A percentile compares a stretch with the other conserved stretches of the same genome.
Conservation (phyloP, 2,329 filamentous ascomycete species). For the Elsinoe fawcettii region DNA sequence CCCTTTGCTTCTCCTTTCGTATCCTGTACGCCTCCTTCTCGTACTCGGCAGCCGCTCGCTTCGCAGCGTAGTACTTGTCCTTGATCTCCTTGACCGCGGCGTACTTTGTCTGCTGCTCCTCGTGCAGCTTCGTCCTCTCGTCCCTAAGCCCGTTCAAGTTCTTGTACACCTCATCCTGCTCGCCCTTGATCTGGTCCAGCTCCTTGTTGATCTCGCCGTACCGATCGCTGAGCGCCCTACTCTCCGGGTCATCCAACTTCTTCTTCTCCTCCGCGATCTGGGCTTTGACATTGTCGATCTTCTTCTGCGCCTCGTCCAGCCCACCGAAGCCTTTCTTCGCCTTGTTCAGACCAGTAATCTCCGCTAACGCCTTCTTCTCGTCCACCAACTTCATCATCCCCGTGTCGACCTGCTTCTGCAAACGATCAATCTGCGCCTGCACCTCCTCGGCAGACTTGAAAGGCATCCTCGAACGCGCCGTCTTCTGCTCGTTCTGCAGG, state of each 20-base stretch:
- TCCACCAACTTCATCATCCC: constrained; percentile 94
- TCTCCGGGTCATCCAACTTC: constrained; percentile 81
- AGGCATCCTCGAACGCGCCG: constrained; percentile 66
- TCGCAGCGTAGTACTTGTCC: constrained; percentile 75
- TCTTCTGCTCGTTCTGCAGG: constrained; percentile 80
- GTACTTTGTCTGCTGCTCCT: constrained; percentile 81
- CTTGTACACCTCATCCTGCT: constrained; percentile 88
- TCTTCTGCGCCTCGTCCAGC: constrained; percentile 78
- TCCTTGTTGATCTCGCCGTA: constrained; percentile 82
- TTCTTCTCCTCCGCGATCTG: constrained; percentile 88
- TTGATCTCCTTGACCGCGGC: constrained; percentile 75
- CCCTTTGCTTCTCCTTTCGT: constrained; percentile 67
- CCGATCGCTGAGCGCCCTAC: constrained; percentile 76
- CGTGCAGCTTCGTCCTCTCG: constrained; percentile 74
- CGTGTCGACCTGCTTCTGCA: constrained; percentile 79
- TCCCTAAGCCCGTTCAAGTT: constrained; percentile 76
- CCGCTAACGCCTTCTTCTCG: constrained; percentile 84
- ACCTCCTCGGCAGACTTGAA: constrained; percentile 87
- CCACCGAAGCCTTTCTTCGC: constrained; percentile 82
- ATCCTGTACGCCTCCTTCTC: constrained; percentile 76
- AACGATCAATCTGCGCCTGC: constrained; percentile 68
- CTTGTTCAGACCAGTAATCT: constrained; percentile 77
- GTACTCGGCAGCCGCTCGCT: constrained; percentile 73
- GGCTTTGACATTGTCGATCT: constrained; percentile 76
- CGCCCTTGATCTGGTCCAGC: constrained; percentile 80